A percentile compares a stretch with the other conserved stretches of the same genome.
Conservation (phyloP, 2,329 filamentous ascomycete genomes). For the Pyrenochaeta sp. region DNA sequence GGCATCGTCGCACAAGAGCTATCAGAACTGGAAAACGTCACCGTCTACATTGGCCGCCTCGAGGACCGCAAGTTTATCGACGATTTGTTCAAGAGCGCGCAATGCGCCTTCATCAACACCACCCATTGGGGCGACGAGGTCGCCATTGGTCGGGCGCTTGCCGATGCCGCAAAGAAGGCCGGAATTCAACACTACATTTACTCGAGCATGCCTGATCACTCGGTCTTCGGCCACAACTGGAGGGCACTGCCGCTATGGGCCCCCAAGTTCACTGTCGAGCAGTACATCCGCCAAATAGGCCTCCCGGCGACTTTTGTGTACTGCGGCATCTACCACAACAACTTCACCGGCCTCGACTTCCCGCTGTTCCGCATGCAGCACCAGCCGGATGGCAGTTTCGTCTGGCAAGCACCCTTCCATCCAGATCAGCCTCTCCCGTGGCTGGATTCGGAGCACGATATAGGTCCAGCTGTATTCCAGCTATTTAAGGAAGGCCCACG, state of each 20-base stretch:
- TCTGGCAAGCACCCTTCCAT: conserved; percentile 94
- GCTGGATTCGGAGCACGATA: conserved; percentile 95
- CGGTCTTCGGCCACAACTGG: conserved; percentile 77
- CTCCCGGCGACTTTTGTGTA: conserved; percentile 93
- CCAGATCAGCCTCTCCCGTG: conserved; percentile 88
- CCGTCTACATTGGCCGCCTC: conserved; percentile 69
- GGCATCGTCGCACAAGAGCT: conserved; percentile 90
- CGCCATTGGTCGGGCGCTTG: conserved; percentile 84
- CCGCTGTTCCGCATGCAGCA: conserved; percentile 96
- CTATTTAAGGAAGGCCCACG: conserved; percentile 91
- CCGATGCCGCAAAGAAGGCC: conserved; percentile 85
- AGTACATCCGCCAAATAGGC: conserved; percentile 83
- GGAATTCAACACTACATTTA: conserved; percentile 93
- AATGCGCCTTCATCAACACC: conserved; percentile 96
- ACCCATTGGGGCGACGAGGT: conserved; percentile 96
- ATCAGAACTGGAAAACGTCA: conserved; percentile 80
- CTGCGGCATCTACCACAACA: conserved; percentile 98
- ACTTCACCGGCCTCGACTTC: conserved; percentile 92
- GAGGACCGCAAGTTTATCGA: conserved; percentile 79
- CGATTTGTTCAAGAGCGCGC: conserved; percentile 80
- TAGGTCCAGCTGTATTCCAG: conserved; percentile 89
- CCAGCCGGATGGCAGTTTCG: conserved; percentile 81
- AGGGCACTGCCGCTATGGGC: conserved; percentile 89
- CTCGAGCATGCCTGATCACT: conserved; percentile 96
- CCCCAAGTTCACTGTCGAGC: conserved; percentile 89